Evolutionary conservation across 495 filamentous ascomycete species (phyloP).

Genomic region (Cercophora newfieldiana): DNA sequence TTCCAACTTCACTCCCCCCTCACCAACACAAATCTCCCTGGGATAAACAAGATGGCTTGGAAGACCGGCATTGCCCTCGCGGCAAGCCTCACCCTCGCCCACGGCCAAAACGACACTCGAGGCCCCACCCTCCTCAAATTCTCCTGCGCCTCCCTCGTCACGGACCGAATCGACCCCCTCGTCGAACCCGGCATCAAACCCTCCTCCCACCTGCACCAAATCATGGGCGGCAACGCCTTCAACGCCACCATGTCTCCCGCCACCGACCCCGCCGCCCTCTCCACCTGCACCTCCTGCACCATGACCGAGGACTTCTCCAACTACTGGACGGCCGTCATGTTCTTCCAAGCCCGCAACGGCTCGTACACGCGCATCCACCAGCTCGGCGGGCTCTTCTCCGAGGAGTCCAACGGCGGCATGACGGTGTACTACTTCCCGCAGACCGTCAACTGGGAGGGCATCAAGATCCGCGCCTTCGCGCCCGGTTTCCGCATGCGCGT

Average conservation of each 20-base stretch:
- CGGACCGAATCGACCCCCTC: conserved; percentile 65
- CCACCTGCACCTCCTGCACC: conserved; percentile 38
- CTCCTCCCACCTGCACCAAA: conserved; percentile 49
- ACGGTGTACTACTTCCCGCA: conserved; percentile 43
- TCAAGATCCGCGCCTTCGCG: background rate
- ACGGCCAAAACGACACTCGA: background rate
- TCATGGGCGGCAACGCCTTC: conserved; percentile 68
- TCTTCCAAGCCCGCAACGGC: conserved; percentile 36
- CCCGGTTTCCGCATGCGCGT: conserved; percentile 67
- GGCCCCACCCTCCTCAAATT: conserved; percentile 27
- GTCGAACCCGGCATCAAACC: conserved; percentile 48
- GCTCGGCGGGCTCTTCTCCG: conserved; percentile 10
- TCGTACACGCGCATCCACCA: conserved; percentile 38
- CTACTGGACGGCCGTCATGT: conserved; percentile 45
- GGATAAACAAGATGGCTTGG: background rate
- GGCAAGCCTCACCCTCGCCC: background rate
- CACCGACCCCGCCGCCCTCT: conserved; percentile 32
- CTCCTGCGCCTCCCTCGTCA: conserved; percentile 29
- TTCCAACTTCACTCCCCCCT: too few species aligned
- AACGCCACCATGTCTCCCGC: conserved; percentile 56
- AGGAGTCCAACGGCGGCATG: conserved; percentile 32
- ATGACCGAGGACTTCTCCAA: conserved; percentile 43
- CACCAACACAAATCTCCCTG: too few species aligned
- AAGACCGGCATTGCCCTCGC: background rate
- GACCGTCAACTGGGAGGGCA: conserved; percentile 32